Conservation (phyloP, 257 asterid genomes). For the Solanum microdontum region DNA sequence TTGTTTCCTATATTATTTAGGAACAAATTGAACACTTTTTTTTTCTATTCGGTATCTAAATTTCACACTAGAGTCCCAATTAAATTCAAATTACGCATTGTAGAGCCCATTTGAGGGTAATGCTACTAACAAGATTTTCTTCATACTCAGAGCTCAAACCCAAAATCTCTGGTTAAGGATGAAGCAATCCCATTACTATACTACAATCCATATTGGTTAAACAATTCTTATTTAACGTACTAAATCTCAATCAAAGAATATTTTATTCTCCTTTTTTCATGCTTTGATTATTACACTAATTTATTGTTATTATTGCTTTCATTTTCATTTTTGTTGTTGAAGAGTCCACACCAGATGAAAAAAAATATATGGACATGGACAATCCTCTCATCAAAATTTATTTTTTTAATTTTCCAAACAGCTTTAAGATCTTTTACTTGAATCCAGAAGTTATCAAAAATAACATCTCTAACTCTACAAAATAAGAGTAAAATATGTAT, state of each 20-base stretch:
- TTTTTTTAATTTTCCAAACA: background rate
- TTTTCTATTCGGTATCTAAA: too few species aligned
- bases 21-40: too few species aligned
- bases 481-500: background rate
- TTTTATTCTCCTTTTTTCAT: background rate
- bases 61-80: too few species aligned
- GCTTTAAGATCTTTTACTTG: background rate
- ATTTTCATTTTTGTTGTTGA: background rate
- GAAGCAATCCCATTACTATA: accelerated
- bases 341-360: background rate
- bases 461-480: background rate
- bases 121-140: too few species aligned
- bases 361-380: too few species aligned
- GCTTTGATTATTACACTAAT: background rate
- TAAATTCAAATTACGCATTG: accelerated
- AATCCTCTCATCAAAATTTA: background rate
- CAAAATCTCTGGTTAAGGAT: accelerated
- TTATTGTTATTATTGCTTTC: background rate
- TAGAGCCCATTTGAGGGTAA: accelerated
- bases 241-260: background rate
- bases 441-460: background rate
- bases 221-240: background rate
- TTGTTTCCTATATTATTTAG: too few species aligned
- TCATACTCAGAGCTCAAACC: accelerated
- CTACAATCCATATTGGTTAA: background rate